Base-by-base conservation (phyloP, 2,329 filamentous ascomycete species). In the Laburnicola sp. region DNA sequence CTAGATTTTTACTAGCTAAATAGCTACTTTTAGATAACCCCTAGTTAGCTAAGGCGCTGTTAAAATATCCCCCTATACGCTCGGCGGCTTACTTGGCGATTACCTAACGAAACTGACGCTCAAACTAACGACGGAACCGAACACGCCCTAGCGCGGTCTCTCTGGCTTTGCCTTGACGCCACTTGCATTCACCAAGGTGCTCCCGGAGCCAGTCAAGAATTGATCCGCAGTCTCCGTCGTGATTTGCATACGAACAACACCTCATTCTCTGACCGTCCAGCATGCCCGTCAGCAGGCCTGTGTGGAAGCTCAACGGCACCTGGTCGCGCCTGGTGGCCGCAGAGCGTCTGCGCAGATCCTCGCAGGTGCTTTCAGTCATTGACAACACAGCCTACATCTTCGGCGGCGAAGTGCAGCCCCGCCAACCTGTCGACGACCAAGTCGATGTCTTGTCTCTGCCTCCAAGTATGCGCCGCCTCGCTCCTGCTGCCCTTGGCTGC, bases 361-460 rank as follows among this genome's bases (percentile, higher is more conserved):
- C 89, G 0, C 89, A 94, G 65, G 81, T 83, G 2, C 69, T 91
- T 59, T 81, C 88, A 37, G 76, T 87, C 35, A 72, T 86, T 22
- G 76, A 75, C 39, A 75, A 79, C 10, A 78, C 76, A n/a, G 80
- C 82, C 38, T 87, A 84, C 70, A 78, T 95, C 62, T 95, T 91
- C 65, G 90, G 91, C 53, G 91, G 90, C 59, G 89, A 94, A 70
- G 72, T 86, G 43, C 74, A 78, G 39, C 80, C 87, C 2, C 79
- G 85, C 41, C 76, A 88, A 64, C 86, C 87, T 5, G 80, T 86
- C 49, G 88, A 91, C 73, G 89, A 90, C 65, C 79, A 85, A 59
- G 80, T 94, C 69, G 86, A 91, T 66, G 75, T 84, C 46, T 65
- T 93, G 40, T 78, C 79, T 0, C 74, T 91, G 22, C 40, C 56